Percentiles rank a stretch among this genome's conserved stretches.
phyloP scores from a whole-genome alignment of 768 basidiomycete species.

The Lactarius psammicola region DNA sequence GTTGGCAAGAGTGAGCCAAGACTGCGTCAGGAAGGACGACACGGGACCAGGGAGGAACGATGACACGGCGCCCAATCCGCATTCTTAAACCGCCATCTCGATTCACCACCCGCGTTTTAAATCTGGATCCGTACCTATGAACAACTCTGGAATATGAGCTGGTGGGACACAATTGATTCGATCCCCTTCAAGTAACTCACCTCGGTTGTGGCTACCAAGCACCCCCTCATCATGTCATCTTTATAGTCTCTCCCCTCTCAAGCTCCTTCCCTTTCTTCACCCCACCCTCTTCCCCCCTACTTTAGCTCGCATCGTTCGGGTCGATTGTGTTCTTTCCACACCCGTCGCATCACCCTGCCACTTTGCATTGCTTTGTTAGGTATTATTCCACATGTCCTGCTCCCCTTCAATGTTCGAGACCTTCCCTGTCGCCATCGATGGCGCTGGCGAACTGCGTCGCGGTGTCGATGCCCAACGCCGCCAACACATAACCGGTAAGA shows the following conservation, averaged over 20 bases:
- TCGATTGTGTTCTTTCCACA: constrained; percentile 6
- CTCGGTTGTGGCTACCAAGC: constrained; percentile 29
- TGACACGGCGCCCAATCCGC: constrained; percentile 23
- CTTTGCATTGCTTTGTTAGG: constrained; percentile 1
- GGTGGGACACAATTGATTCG: constrained; percentile 29
- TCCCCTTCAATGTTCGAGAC: constrained; percentile 23
- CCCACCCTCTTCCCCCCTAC: constrained; percentile 14
- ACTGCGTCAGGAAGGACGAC: constrained; percentile 8
- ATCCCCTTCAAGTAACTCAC: constrained; percentile 28
- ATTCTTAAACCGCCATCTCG: constrained; percentile 19
- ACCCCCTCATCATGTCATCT: constrained; percentile 25
- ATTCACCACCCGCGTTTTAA: constrained; percentile 15
- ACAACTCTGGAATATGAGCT: constrained; percentile 19
- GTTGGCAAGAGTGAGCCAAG: constrained; percentile 10
- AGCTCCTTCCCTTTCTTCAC: constrained; percentile 2
- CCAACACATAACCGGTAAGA: constrained; percentile 11
- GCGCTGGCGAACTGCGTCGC: constrained; percentile 9
- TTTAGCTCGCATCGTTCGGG: not conserved
- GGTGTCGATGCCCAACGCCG: constrained; percentile 14
- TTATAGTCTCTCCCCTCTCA: constrained; percentile 24
- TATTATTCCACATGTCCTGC: constrained; percentile 23
- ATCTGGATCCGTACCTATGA: constrained; percentile 25
- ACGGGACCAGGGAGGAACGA: constrained; percentile 19
- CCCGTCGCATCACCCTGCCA: not conserved
- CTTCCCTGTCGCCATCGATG: constrained; percentile 21